phyloP scores from a whole-genome alignment of 306 rosid genomes.

The Crotalaria pallida region DNA sequence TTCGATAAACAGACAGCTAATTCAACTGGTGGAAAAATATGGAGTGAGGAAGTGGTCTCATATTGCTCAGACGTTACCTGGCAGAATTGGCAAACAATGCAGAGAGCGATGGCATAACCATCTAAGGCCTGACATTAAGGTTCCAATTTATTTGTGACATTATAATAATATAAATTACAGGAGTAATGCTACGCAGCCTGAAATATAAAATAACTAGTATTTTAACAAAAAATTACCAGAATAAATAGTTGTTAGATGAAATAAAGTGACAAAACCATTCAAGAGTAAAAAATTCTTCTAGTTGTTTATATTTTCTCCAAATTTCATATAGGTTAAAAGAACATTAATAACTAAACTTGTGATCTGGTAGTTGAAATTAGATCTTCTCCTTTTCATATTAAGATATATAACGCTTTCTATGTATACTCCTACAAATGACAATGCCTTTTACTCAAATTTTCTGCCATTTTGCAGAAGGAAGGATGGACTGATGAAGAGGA shows the following conservation, averaged over 20 bases:
- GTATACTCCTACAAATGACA: neutral
- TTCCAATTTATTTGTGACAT: constrained; percentile 17
- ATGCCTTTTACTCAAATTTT: neutral
- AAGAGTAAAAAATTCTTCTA: no score
- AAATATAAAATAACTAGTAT: no score
- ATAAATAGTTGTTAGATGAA: no score
- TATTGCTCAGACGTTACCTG: constrained; percentile 78
- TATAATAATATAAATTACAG: neutral
- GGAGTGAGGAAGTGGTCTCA: constrained; percentile 97
- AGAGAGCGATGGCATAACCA: constrained; percentile 99
- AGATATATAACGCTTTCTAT: neutral
- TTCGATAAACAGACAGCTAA: constrained; percentile 50
- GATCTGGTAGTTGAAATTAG: neutral
- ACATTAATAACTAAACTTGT: neutral
- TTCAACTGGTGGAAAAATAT: constrained; percentile 68
- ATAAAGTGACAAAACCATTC: no score
- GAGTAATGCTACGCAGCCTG: no score
- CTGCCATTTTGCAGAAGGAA: constrained; percentile 57
- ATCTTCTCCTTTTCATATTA: neutral
- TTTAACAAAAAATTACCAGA: no score
- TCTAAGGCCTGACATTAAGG: constrained; percentile 93
- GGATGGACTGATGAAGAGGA: constrained; percentile 92
- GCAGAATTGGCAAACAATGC: constrained; percentile 94
- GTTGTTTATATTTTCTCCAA: neutral
- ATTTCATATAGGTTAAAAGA: neutral